Conservation (phyloP, 495 filamentous ascomycete genomes). For the Gamarada debralockiae region DNA sequence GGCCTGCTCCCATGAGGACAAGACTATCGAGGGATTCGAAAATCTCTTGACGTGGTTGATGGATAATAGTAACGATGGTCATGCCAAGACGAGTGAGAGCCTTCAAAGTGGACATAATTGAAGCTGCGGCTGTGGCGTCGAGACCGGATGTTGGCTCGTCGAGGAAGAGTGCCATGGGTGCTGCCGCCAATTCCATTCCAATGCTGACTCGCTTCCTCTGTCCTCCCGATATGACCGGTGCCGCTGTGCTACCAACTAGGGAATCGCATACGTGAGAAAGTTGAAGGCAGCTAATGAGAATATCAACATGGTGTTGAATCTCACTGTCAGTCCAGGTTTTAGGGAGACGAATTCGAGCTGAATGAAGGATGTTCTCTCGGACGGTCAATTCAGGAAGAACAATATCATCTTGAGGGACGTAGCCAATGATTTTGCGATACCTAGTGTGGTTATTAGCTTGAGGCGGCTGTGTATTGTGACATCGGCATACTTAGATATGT, state of each 20-base stretch:
- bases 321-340: conserved; percentile 58
- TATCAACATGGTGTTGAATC: conserved; percentile 61
- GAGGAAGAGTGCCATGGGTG: conserved; percentile 83
- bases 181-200: conserved; percentile 79
- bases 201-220: conserved; percentile 88
- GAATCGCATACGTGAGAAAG: conserved; percentile 71
- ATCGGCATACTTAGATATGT: conserved; percentile 25
- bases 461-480: neutral
- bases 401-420: conserved; percentile 63
- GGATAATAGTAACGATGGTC: conserved; percentile 87
- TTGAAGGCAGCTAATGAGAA: conserved; percentile 66
- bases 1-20: conserved; percentile 62
- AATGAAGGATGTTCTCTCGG: conserved; percentile 63
- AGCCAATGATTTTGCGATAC: conserved; percentile 53
- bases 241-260: conserved; percentile 60
- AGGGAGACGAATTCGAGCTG: conserved; percentile 63
- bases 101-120: conserved; percentile 80
- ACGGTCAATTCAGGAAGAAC: conserved; percentile 67
- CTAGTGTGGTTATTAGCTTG: conserved; percentile 19
- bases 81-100: conserved; percentile 81
- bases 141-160: conserved; percentile 89
- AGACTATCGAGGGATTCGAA: conserved; percentile 77
- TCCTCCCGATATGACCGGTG: conserved; percentile 77
- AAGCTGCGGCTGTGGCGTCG: conserved; percentile 79
- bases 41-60: conserved; percentile 80